Evolutionary conservation across 2,329 filamentous ascomycete genomes (phyloP).

Genomic region (Beauveria australis): DNA sequence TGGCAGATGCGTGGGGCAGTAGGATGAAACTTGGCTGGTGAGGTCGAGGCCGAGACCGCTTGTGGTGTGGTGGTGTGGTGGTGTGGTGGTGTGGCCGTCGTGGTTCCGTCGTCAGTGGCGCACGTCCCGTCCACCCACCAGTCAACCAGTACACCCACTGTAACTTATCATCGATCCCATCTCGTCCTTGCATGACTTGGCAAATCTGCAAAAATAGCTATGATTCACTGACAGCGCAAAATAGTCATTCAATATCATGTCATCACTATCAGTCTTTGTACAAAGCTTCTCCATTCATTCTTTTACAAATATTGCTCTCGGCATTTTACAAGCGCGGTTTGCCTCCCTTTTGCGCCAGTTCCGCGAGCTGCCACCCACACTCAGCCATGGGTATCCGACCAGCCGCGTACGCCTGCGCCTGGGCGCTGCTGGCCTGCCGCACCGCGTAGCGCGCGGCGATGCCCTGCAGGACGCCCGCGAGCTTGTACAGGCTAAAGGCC

Average conservation of each 20-base stretch:
- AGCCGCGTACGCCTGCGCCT: constrained; percentile 64
- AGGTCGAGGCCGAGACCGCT: constrained; percentile 8
- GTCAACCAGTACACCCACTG: no score
- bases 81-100: neutral
- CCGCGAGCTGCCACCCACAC: constrained; percentile 68
- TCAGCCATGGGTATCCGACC: constrained; percentile 66
- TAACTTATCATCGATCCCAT: neutral
- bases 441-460: constrained; percentile 82
- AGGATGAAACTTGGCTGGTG: neutral
- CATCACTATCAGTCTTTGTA: neutral
- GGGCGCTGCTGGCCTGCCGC: constrained; percentile 81
- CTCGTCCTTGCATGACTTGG: neutral
- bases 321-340: constrained; percentile 20
- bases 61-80: no score
- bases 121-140: neutral
- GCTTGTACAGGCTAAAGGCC: constrained; percentile 54
- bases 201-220: neutral
- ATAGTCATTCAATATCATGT: neutral
- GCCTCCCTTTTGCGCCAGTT: constrained; percentile 26
- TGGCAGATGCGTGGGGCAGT: neutral
- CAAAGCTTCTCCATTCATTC: neutral
- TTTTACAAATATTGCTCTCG: neutral
- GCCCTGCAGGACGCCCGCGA: constrained; percentile 65
- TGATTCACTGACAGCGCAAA: neutral
- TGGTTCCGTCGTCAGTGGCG: neutral